These are phyloP conservation scores for Cryphonectria radicalis DNA, from an alignment of 2,329 filamentous ascomycete species.

Conservation along the genomic window DNA sequence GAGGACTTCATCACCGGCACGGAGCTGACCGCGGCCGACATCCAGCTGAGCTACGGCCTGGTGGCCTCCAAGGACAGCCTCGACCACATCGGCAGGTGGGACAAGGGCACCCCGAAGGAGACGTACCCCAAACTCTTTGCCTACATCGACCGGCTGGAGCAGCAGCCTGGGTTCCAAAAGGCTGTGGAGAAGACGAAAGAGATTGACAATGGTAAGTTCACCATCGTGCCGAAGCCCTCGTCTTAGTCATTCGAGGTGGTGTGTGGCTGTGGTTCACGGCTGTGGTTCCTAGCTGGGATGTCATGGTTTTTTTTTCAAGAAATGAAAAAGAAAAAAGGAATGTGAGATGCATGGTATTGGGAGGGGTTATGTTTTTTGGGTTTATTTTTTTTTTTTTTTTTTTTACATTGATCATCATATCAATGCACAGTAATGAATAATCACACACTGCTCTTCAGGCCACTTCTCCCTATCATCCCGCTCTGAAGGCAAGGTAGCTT, in stretches of 20 bases:
- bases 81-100: slow-evolving; percentile 46
- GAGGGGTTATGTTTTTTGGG: neutral
- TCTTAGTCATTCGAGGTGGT: slow-evolving; percentile 1
- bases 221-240: slow-evolving; percentile 35
- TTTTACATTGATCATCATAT: neutral
- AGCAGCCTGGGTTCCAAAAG: slow-evolving; percentile 52
- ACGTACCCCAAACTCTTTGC: slow-evolving; percentile 50
- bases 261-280: neutral
- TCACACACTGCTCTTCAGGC: slow-evolving; percentile 11
- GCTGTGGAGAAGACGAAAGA: slow-evolving; percentile 54
- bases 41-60: slow-evolving; percentile 58
- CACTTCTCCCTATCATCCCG: slow-evolving; percentile 6
- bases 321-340: too few species aligned
- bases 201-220: slow-evolving; percentile 48
- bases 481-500: neutral
- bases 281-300: neutral
- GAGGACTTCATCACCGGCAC: slow-evolving; percentile 54
- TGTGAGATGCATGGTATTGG: neutral
- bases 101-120: slow-evolving; percentile 33
- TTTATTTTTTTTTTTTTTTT: neutral
- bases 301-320: neutral
- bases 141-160: slow-evolving; percentile 51
- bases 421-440: slow-evolving; percentile 12
- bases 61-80: slow-evolving; percentile 48
- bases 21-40: slow-evolving; percentile 55